Conservation (phyloP, 176 grass and related monocot genomes). For the Avena insularis region DNA sequence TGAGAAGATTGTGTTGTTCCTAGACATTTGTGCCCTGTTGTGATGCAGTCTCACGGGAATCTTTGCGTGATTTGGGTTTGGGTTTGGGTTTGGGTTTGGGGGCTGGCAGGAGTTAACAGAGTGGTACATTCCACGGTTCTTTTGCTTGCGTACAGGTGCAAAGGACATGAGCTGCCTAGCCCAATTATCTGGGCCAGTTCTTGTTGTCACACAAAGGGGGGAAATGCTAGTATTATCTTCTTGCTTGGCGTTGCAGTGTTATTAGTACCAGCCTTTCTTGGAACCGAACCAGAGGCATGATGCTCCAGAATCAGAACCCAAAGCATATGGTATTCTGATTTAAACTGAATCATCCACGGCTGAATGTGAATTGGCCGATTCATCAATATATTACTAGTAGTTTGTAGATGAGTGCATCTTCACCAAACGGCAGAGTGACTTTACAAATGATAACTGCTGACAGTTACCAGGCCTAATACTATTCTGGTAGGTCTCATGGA, state of each 20-base stretch:
- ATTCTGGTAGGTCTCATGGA: conserved; percentile 29
- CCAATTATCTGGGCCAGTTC: conserved; percentile 7
- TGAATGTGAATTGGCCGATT: not conserved
- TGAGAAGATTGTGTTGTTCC: not conserved
- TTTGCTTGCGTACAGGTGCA: conserved; percentile 9
- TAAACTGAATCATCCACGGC: not conserved
- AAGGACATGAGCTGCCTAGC: conserved; percentile 26
- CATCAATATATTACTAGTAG: not conserved
- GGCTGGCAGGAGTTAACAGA: not conserved
- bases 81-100: not conserved
- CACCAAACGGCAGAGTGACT: not conserved
- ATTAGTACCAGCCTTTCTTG: conserved; percentile 18
- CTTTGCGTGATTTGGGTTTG: conserved; percentile 22
- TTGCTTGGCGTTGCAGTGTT: not conserved
- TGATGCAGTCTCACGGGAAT: not conserved
- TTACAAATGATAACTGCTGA: conserved; percentile 16
- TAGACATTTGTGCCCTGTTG: not conserved
- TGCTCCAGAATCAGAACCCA: not conserved
- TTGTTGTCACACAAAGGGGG: conserved; percentile 42
- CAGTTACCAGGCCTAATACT: not conserved
- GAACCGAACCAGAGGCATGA: conserved; percentile 17
- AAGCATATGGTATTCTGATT: not conserved
- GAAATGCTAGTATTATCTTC: not conserved
- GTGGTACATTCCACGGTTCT: not conserved
- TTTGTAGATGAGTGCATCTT: not conserved